Percentiles rank a stretch among this genome's conserved stretches.
Conservation (phyloP, 768 basidiomycete species). For the Leucocoprinus sp. region DNA sequence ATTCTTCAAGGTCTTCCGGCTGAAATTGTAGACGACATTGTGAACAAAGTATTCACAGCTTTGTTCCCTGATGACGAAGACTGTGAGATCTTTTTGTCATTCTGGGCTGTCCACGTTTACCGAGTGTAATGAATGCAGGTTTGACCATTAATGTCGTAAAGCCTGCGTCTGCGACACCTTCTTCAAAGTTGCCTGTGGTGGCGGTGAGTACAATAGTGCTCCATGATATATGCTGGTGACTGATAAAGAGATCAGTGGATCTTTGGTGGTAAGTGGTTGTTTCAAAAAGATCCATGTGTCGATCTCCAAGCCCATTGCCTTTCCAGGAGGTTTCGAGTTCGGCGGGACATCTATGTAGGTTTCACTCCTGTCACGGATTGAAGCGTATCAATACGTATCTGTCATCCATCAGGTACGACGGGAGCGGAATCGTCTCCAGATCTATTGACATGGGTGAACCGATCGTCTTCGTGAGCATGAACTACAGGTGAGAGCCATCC, state of each 20-base stretch:
- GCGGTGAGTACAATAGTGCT: conserved; percentile 23
- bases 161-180: conserved; percentile 30
- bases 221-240: background rate
- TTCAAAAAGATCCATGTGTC: background rate
- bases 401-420: conserved; percentile 36
- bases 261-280: conserved; percentile 29
- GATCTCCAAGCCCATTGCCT: background rate
- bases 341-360: conserved; percentile 28
- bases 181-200: conserved; percentile 43
- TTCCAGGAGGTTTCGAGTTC: conserved; percentile 34
- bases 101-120: background rate
- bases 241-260: conserved; percentile 33
- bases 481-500: conserved; percentile 29
- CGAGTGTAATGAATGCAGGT: conserved; percentile 21
- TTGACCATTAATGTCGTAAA: conserved; percentile 45
- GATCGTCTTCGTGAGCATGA: conserved; percentile 46
- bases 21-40: conserved; percentile 25
- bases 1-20: conserved; percentile 25
- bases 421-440: conserved; percentile 32
- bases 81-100: conserved; percentile 25
- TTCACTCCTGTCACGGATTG: background rate
- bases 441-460: conserved; percentile 36
- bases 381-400: background rate
- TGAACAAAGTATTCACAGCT: conserved; percentile 21
- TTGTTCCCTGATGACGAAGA: conserved; percentile 33